Percentiles rank a stretch among this genome's conserved stretches.
These are phyloP conservation scores for Carnegiea gigantea DNA, from an alignment of 179 eudicot genomes.

Conservation along the genomic window DNA sequence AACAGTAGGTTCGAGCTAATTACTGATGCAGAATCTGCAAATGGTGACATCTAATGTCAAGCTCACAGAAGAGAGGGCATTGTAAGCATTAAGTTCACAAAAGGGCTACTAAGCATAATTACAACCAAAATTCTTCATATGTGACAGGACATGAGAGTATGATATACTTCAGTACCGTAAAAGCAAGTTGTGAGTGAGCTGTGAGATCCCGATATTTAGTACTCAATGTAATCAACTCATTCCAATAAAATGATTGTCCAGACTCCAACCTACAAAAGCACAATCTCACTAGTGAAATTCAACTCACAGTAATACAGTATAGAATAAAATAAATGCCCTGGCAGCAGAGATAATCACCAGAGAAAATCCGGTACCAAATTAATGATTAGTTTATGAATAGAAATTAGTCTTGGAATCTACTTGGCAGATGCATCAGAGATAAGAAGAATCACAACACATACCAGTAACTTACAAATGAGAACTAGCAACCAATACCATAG, in stretches of 20 bases:
- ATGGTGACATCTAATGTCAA: background rate
- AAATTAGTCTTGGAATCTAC: constrained; percentile 1
- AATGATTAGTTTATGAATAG: background rate
- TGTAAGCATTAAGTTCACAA: background rate
- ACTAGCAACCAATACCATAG: background rate
- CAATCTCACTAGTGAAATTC: constrained; percentile 12
- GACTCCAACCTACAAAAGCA: constrained; percentile 67
- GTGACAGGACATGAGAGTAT: background rate
- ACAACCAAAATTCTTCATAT: background rate
- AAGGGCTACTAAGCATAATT: background rate
- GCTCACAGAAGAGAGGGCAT: background rate
- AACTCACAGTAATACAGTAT: background rate
- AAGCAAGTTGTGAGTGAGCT: constrained; percentile 78
- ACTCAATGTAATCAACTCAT: constrained; percentile 80
- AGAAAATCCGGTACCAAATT: background rate
- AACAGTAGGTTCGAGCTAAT: background rate
- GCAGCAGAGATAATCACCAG: constrained; percentile 1
- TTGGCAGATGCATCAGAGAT: background rate
- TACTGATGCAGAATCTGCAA: background rate
- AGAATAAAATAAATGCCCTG: background rate
- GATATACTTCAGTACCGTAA: constrained; percentile 55
- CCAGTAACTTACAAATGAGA: background rate
- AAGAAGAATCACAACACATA: too few species aligned
- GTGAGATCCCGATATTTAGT: constrained; percentile 95
- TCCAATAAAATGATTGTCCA: constrained; percentile 90